A percentile compares a stretch with the other conserved stretches of the same genome.
These are phyloP conservation scores for Jaminaea rosea DNA, from an alignment of 1,284 basidiomycete species.

Conservation along the genomic window DNA sequence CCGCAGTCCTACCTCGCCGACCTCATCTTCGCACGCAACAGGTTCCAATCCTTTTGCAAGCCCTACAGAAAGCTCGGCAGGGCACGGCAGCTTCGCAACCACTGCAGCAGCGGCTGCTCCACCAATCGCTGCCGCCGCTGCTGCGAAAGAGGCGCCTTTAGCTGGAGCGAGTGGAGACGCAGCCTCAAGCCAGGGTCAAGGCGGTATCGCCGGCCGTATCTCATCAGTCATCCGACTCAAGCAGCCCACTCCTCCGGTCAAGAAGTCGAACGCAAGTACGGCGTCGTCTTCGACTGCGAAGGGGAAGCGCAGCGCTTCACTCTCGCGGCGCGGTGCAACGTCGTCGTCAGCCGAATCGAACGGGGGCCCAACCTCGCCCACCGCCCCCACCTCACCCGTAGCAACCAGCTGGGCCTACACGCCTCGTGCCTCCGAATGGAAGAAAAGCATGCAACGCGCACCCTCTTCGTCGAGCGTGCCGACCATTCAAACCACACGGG, in stretches of 20 bases:
- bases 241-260: not conserved
- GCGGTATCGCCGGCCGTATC: not conserved
- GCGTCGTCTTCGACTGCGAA: not conserved
- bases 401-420: slow-evolving; percentile 1
- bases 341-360: not conserved
- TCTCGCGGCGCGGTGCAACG: not conserved
- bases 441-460: too few species aligned
- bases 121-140: not conserved
- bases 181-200: not conserved
- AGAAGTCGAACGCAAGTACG: not conserved
- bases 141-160: too few species aligned
- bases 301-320: not conserved
- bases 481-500: not conserved
- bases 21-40: too few species aligned
- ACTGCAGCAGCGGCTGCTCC: not conserved
- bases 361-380: not conserved
- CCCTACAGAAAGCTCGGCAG: not conserved
- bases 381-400: not conserved
- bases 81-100: not conserved
- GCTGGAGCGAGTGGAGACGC: too few species aligned
- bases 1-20: too few species aligned
- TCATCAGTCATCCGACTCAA: not conserved
- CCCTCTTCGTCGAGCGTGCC: not conserved
- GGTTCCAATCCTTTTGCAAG: not conserved
- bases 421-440: not conserved